Evolutionary conservation across 2,329 filamentous ascomycete genomes (phyloP).

Genomic region (Zalaria sp.): DNA sequence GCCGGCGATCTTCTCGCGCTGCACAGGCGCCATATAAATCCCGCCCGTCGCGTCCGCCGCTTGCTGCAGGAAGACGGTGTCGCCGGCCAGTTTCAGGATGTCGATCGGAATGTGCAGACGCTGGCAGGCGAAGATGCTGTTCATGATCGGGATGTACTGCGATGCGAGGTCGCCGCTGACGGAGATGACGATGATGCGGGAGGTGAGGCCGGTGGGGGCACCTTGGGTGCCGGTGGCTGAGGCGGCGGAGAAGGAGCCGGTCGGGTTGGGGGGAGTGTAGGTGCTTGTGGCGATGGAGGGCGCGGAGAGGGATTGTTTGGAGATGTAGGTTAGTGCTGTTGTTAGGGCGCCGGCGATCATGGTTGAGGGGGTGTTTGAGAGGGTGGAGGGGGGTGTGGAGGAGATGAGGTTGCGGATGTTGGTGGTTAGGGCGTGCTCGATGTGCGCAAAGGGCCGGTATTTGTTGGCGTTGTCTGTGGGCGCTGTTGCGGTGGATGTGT

Average conservation of each 20-base stretch:
- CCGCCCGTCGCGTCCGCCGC: constrained; percentile 62
- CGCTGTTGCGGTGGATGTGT: constrained; percentile 9
- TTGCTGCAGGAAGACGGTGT: constrained; percentile 88
- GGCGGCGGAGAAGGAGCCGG: constrained; percentile 42
- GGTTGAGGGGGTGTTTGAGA: constrained; percentile 59
- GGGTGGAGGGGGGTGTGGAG: constrained; percentile 48
- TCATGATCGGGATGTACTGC: constrained; percentile 98
- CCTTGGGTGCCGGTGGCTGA: constrained; percentile 23
- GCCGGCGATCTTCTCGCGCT: constrained; percentile 28
- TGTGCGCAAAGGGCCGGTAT: constrained; percentile 77
- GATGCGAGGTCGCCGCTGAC: constrained; percentile 77
- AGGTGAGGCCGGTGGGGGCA: constrained; percentile 42
- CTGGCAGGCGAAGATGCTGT: constrained; percentile 89
- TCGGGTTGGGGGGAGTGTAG: constrained; percentile 32
- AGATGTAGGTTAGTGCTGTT: constrained; percentile 77
- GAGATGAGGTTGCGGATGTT: constrained; percentile 63
- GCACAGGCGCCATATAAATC: constrained; percentile 46
- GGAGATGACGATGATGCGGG: constrained; percentile 77
- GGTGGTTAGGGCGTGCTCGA: constrained; percentile 65
- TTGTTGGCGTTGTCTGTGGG: constrained; percentile 55
- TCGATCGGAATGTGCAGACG: constrained; percentile 81
- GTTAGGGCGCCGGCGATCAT: constrained; percentile 86
- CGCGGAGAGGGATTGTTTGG: constrained; percentile 49
- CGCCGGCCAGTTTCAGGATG: constrained; percentile 70
- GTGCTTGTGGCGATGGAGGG: constrained; percentile 34